Base-by-base conservation (phyloP, 2,329 filamentous ascomycete species). In the Penicillium sp. region DNA sequence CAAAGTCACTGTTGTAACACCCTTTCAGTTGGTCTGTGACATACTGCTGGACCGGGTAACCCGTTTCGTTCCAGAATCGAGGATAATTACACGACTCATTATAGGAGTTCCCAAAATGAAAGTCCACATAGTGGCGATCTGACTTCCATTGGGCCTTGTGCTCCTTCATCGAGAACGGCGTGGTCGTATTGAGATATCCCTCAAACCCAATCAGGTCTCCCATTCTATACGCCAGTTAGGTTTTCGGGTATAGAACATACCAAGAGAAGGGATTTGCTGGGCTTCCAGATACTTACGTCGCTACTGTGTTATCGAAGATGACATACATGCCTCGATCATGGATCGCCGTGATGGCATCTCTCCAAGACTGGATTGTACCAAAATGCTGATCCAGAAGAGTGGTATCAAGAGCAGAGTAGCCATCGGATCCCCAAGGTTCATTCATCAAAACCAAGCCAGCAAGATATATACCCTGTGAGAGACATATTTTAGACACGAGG, bases 391-490 rank as follows among this genome's bases (percentile, higher is more conserved):
- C 81, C 11, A 84, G 68, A 18, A 83, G 69, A 0, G 80, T 83
- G 21, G 81, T 73, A 48, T 84, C 81, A 19, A 81, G 61, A 11
- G 80, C 73, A 33, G 66, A 72, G 59, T 81, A 84, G 7, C 74
- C 73, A 56, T 84, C 80, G 9, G 76, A 69, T 10, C 73, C 75
- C 81, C 81, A 84, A 5, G 81, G 81, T 50, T 74, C 66, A 54
- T 84, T 84, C 60, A 84, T 76, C 51, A 83, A 74, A 7, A 78
- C 71, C 30, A 76, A 79, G n/a, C 80, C 81, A 19, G 79, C 80
- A 32, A 84, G 71, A 52, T 83, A 83, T 19, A 83, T 64, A 4
- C 70, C 78, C 71, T 80, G 47, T 6, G 21, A 25, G 19, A 4
- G 10, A 26, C n/a, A n/a, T n/a, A 35, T 35, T 34, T 54, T 44